Evolutionary conservation across 2,329 filamentous ascomycete genomes (phyloP), one percentile per base, ranked within the genome.

Genomic region (Dactylellina leptospora): DNA sequence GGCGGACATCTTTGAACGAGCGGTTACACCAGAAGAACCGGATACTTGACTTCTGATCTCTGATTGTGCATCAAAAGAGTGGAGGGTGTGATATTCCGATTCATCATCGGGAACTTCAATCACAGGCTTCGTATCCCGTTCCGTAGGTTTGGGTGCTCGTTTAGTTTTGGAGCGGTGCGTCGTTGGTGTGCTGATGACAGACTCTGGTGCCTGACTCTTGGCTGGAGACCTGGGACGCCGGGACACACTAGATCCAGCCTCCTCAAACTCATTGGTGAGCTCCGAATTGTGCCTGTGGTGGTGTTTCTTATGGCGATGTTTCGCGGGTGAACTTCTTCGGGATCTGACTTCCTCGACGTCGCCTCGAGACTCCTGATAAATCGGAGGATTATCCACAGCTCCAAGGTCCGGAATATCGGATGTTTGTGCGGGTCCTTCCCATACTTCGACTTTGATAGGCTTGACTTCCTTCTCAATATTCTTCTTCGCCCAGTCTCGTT

Each of bases 1-100:
- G 81, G 64, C 85, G 85, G 2, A 86, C 86, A 74, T 82, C 78
- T 77, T 40, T 79, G 62, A 69, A 28, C 40, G 58, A 9, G 48
- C 56, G 4, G 66, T 74, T 20, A 59, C 71, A 6, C 38, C 62
- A 6, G 62, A 60, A n/a, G 54, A 36, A 27, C 59, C 47, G 11
- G 68, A 72, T 25, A 72, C 53, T 20, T 64, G 59, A 25, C 68
- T 72, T 40, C 68, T 28, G 25, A 63, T 59, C 38, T 64, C 59
- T 4, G 51, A 64, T 54, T 51, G 59, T 25, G 59, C 54, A 23
- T 64, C 59, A 20, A 56, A 51, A 4, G 61, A 66, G 23, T 68
- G 53, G 27, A 59, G 30, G 4, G 50, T 33, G n/a, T 55, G 58
- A 22, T 59, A 62, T 13, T 71, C 59, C 36, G 68, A 72, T 23